Conservation (phyloP, 176 grass and related monocot genomes). For the Bromus sterilis region DNA sequence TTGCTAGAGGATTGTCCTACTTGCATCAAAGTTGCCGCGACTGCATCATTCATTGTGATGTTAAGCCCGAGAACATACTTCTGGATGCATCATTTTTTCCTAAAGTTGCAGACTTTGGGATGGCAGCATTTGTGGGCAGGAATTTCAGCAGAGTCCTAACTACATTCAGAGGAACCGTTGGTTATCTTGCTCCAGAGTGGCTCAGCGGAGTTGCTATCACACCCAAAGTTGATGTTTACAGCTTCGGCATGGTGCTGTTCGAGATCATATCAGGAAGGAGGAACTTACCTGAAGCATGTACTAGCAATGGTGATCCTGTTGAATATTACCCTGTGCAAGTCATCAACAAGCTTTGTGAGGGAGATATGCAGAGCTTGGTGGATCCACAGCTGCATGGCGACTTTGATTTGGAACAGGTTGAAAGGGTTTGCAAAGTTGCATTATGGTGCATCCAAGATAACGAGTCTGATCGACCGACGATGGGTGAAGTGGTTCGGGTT, state of each 20-base stretch:
- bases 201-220: conserved; percentile 35
- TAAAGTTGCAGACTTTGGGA: conserved; percentile 66
- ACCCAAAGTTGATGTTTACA: conserved; percentile 52
- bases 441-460: conserved; percentile 8
- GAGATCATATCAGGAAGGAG: conserved; percentile 49
- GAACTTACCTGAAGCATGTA: conserved; percentile 11
- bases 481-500: conserved; percentile 1
- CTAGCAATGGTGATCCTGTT: background rate
- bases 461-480: background rate
- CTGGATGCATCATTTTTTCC: conserved; percentile 36
- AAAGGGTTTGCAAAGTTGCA: background rate
- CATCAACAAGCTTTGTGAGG: background rate
- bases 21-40: conserved; percentile 48
- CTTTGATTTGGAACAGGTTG: background rate
- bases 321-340: background rate
- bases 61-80: conserved; percentile 50
- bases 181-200: conserved; percentile 66
- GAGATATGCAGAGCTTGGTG: background rate
- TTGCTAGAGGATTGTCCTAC: conserved; percentile 53
- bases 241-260: conserved; percentile 55
- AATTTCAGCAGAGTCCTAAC: conserved; percentile 57
- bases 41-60: conserved; percentile 64
- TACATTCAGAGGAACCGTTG: conserved; percentile 54
- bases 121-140: conserved; percentile 47
- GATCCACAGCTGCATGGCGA: background rate